Conservation (phyloP, 495 filamentous ascomycete genomes). For the Chaetomium tenue region DNA sequence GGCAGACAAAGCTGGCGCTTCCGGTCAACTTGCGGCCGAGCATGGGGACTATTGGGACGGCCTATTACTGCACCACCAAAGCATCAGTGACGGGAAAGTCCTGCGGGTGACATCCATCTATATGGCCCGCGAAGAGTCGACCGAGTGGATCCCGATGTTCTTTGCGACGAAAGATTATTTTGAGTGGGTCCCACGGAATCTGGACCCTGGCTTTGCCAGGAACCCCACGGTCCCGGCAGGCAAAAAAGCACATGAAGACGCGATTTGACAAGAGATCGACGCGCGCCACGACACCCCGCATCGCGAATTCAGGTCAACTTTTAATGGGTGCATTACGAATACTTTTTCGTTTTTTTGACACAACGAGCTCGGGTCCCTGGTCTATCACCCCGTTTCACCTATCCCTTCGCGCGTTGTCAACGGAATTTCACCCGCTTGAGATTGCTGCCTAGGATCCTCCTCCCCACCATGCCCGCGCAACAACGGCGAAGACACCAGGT, state of each 20-base stretch:
- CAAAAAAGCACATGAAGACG: conserved; percentile 26
- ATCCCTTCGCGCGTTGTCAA: too few species aligned
- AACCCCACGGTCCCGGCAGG: conserved; percentile 17
- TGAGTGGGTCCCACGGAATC: conserved; percentile 28
- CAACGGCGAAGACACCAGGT: conserved; percentile 19
- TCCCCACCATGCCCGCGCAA: conserved; percentile 17
- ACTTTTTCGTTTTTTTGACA: too few species aligned
- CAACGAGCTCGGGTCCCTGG: too few species aligned
- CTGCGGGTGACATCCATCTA: not conserved
- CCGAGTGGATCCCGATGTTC: conserved; percentile 12
- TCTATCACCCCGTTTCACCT: too few species aligned
- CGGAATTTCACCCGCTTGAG: too few species aligned
- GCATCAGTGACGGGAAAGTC: not conserved
- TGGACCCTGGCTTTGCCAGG: not conserved
- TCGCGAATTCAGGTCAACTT: not conserved
- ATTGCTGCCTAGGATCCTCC: not conserved
- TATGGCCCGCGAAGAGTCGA: not conserved
- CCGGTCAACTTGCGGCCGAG: conserved; percentile 39
- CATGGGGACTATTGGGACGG: conserved; percentile 35
- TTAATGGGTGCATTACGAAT: too few species aligned
- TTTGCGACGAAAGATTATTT: conserved; percentile 29
- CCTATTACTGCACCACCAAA: conserved; percentile 6
- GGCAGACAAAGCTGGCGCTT: conserved; percentile 47
- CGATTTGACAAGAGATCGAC: conserved; percentile 16
- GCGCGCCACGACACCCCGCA: conserved; percentile 8